Evolutionary conservation across 108 stramenopile genomes (phyloP).

Genomic region (Poteriospumella lacustris): DNA sequence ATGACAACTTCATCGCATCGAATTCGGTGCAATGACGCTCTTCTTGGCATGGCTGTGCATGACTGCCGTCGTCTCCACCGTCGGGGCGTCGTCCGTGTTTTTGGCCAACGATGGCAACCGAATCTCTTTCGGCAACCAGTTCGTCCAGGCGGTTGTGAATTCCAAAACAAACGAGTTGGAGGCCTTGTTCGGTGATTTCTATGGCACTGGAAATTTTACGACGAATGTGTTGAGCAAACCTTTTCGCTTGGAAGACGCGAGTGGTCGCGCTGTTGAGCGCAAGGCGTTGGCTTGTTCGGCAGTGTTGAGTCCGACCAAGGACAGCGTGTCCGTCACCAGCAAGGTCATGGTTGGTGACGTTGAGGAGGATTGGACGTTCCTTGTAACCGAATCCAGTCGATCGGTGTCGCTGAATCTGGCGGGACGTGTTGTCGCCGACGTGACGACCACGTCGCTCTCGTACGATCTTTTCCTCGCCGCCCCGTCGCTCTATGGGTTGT

Average conservation of each 20-base stretch:
- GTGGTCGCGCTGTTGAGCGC: background rate
- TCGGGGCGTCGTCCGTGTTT: no score
- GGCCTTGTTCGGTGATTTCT: constrained; percentile 16
- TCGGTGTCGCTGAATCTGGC: background rate
- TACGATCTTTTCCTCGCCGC: background rate
- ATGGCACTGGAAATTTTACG: background rate
- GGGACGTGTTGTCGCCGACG: background rate
- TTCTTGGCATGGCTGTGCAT: no score
- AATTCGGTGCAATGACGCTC: no score
- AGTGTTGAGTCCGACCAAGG: no score
- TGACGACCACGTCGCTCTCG: background rate
- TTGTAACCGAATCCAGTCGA: background rate
- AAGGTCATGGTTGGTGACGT: background rate
- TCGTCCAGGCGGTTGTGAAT: no score
- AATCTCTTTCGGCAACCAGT: no score
- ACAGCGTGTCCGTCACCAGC: background rate
- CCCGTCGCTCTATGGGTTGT: background rate
- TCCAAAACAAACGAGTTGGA: no score
- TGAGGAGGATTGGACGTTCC: background rate
- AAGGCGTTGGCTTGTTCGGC: no score
- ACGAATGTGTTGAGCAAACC: constrained; percentile 4
- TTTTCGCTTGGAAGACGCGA: constrained; percentile 10
- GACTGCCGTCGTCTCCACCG: no score
- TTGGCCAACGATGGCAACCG: no score
- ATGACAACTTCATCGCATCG: no score